Evolutionary conservation across 2,329 filamentous ascomycete species (phyloP).

Genomic region (Alternaria tenuissima): DNA sequence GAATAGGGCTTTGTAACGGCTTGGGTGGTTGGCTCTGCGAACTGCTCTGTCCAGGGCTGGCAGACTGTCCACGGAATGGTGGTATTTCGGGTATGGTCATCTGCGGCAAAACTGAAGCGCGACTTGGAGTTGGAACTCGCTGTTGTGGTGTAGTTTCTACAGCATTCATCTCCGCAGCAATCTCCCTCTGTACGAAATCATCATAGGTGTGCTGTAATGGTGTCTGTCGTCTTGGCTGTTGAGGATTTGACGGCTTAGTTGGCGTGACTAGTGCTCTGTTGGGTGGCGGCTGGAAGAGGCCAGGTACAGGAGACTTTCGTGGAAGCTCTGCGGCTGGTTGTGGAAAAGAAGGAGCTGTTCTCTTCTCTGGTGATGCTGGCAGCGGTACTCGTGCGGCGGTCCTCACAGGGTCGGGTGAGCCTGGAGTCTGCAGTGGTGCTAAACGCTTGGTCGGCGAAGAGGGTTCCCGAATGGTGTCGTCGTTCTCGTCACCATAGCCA

Average conservation of each 20-base stretch:
- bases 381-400: conserved; percentile 56
- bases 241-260: conserved; percentile 44
- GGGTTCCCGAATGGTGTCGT: conserved; percentile 48
- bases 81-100: conserved; percentile 48
- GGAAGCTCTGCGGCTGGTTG: conserved; percentile 36
- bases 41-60: conserved; percentile 20
- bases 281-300: conserved; percentile 41
- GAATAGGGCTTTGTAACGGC: conserved; percentile 31
- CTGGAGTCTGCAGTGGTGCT: conserved; percentile 38
- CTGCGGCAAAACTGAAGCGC: conserved; percentile 41
- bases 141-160: conserved; percentile 49
- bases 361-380: conserved; percentile 57
- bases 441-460: conserved; percentile 55
- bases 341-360: conserved; percentile 41
- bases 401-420: conserved; percentile 52
- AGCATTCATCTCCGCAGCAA: conserved; percentile 52
- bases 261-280: conserved; percentile 41
- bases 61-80: conserved; percentile 40
- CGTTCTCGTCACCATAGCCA: conserved; percentile 49
- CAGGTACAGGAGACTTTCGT: conserved; percentile 44
- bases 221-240: conserved; percentile 43
- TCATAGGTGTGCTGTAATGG: conserved; percentile 51
- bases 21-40: conserved; percentile 27
- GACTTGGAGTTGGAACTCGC: conserved; percentile 43
- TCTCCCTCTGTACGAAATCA: conserved; percentile 59